phyloP scores from a whole-genome alignment of 257 asterid species.

The Solanum appendiculatum region DNA sequence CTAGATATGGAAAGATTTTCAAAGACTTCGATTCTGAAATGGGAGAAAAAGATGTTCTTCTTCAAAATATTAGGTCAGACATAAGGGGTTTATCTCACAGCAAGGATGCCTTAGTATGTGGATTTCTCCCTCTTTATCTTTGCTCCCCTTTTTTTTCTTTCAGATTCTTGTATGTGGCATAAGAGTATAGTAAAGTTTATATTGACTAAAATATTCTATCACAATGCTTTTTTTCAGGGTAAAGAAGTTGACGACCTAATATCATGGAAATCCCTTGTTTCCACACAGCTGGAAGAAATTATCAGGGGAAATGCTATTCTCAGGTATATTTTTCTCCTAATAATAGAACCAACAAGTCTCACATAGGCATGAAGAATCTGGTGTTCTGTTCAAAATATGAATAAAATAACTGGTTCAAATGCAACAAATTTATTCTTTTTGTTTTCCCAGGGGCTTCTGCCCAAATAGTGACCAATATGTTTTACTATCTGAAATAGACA shows the following conservation, averaged over 20 bases:
- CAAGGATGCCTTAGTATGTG: constrained; percentile 62
- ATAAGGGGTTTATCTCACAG: constrained; percentile 50
- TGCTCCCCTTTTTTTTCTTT: neutral
- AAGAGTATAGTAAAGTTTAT: neutral
- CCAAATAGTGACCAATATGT: neutral
- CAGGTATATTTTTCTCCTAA: constrained; percentile 34
- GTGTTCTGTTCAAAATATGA: neutral
- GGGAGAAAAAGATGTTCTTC: constrained; percentile 37
- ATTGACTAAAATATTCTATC: constrained; percentile 1
- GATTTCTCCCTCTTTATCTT: neutral
- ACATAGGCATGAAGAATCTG: neutral
- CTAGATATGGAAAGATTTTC: constrained; percentile 58
- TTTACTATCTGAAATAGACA: neutral
- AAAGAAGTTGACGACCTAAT: constrained; percentile 57
- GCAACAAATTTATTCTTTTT: neutral
- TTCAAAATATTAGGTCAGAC: constrained; percentile 56
- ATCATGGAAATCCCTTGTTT: constrained; percentile 76
- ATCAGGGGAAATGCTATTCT: constrained; percentile 53
- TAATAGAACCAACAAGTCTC: neutral
- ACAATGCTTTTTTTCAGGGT: constrained; percentile 31
- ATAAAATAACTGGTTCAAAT: neutral
- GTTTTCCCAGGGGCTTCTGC: neutral
- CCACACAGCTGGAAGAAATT: constrained; percentile 54
- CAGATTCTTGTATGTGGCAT: neutral
- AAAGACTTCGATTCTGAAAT: constrained; percentile 55